Evolutionary conservation across 805 yeast species (phyloP), one percentile per base, ranked within the genome.

Genomic region (Brettanomyces anomalus): DNA sequence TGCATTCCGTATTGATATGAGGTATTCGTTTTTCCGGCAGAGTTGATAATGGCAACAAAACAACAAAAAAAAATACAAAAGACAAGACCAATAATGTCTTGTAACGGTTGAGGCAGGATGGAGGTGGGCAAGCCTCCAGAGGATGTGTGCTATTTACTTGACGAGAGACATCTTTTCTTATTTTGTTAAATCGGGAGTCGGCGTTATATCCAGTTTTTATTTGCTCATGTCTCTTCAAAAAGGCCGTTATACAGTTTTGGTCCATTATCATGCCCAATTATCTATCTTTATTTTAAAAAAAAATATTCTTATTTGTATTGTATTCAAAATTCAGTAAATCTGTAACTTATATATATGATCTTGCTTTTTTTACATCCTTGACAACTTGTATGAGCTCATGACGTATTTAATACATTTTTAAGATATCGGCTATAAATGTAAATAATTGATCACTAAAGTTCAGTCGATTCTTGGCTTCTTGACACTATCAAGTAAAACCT

Each of bases 391-490:
- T n/a, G n/a, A n/a, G n/a, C n/a, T n/a, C n/a, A n/a, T n/a, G n/a
- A n/a, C n/a, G 18, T 15, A 33, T 17, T 39, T 19, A 39, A 30
- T 11, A 10, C 28, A 14, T 14, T 7, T 21, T 37, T 13, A 14
- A 24, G 15, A 18, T n/a, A 15, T 15, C 11, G 36, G 28, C 28
- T n/a, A n/a, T 13, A 38, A 14, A 5, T 16, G 5, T 24, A 24
- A 24, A 7, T 11, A 24, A 24, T 24, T 24, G 28, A 7, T 24
- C 28, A 17, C 35, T 11, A 4, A 11, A 13, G 24, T 24, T 42
- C 43, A 58, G 33, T 54, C 56, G 36, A 61, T 48, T 48, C 49
- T 59, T 45, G 64, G 65, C 52, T 61, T 62, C 40, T 62, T 62
- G 42, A 60, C 55, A 24, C 49, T 57, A 39, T 56, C 61, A 45